Conservation (phyloP, 306 rosid genomes). For the Lathyrus aphaca region DNA sequence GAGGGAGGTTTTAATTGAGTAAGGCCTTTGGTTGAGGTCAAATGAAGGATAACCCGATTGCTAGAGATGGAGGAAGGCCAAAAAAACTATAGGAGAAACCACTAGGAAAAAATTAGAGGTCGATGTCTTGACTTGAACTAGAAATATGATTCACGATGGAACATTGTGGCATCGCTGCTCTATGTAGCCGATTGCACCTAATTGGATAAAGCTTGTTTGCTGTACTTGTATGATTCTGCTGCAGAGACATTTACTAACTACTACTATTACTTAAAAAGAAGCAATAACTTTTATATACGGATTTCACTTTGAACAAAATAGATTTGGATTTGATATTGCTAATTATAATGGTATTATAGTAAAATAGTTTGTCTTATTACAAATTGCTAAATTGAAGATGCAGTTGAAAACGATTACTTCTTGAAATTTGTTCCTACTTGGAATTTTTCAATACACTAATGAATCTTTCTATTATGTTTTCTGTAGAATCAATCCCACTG, state of each 20-base stretch:
- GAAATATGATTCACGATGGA: conserved; percentile 1
- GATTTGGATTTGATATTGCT: conserved; percentile 23
- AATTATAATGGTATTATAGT: not conserved
- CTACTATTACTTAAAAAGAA: conserved; percentile 7
- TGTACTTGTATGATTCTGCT: not conserved
- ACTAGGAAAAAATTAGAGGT: not conserved
- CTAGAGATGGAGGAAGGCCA: not conserved
- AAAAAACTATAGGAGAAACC: not conserved
- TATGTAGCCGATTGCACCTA: not conserved
- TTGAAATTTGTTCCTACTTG: conserved; percentile 11
- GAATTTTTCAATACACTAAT: conserved; percentile 20
- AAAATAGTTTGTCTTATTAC: conserved; percentile 4
- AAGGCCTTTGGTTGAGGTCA: not conserved
- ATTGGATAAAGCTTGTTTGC: not conserved
- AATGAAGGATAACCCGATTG: not conserved
- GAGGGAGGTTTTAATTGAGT: not conserved
- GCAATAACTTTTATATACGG: conserved; percentile 5
- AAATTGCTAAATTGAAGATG: conserved; percentile 14
- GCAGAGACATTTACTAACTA: not conserved
- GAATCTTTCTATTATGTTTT: conserved; percentile 31
- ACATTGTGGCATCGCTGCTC: not conserved
- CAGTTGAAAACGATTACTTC: conserved; percentile 26
- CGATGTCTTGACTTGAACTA: not conserved
- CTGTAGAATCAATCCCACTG: conserved; percentile 73
- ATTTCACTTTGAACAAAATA: conserved; percentile 29